Percentiles rank a stretch among this genome's conserved stretches.
These are phyloP conservation scores for Sphenostylis stenocarpa DNA, from an alignment of 306 rosid genomes.

Conservation along the genomic window DNA sequence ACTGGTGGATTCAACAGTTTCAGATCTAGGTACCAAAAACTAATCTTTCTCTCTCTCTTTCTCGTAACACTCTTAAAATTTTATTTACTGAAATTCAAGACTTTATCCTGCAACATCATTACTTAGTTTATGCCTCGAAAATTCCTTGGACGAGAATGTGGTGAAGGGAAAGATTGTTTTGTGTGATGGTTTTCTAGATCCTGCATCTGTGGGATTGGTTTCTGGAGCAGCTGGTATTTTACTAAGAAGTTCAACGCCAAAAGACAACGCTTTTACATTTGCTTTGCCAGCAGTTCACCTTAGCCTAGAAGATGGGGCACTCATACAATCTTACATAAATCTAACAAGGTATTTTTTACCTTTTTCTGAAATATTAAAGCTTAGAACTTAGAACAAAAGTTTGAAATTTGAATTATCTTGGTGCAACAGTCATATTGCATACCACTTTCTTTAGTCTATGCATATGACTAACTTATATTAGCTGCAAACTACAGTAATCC, in stretches of 20 bases:
- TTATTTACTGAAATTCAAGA: not conserved
- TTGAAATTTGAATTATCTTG: no score
- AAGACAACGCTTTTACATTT: not conserved
- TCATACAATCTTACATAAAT: conserved; percentile 27
- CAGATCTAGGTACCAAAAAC: not conserved
- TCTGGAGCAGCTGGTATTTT: conserved; percentile 37
- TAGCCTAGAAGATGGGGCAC: not conserved
- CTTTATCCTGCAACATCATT: not conserved
- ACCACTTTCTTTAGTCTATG: not conserved
- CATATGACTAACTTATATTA: not conserved
- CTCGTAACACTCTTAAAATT: no score
- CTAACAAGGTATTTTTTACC: not conserved
- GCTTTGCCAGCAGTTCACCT: conserved; percentile 34
- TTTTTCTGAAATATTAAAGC: no score
- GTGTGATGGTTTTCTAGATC: not conserved
- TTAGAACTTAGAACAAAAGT: no score
- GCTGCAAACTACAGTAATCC: conserved; percentile 13
- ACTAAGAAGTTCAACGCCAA: not conserved
- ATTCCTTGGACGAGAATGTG: conserved; percentile 23
- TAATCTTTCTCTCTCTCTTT: no score
- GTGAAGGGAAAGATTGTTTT: conserved; percentile 43
- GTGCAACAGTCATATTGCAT: no score
- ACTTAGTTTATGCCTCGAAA: not conserved
- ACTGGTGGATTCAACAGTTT: not conserved
- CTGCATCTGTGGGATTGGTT: rapidly evolving